Evolutionary conservation across 495 filamentous ascomycete genomes (phyloP), one percentile per base, ranked within the genome.

Genomic region (Glonium stellatum): DNA sequence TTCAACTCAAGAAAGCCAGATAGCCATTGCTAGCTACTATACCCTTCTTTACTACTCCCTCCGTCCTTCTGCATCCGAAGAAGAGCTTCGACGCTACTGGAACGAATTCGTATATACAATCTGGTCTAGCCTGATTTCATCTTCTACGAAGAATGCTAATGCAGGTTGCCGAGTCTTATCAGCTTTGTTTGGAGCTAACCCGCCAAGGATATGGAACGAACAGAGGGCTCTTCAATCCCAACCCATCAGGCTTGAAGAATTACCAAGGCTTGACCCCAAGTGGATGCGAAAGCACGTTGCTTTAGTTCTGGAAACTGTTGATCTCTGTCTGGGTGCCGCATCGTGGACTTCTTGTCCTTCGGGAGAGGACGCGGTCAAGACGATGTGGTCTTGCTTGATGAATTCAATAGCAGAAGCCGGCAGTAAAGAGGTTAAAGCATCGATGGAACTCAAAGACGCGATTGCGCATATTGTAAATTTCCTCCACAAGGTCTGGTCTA

Each of bases 351-450:
- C 79, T 1, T 69, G 71, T 18, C 61, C 71, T 9, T 42, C 48
- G 5, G 70, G 77, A 3, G 74, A 80, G 15, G 76, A 76, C 5
- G 66, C 75, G 5, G 77, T 83, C 25, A 77, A 76, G 37, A 69
- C 71, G 11, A 76, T 92, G 42, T 97, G 93, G 92, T 70, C 72
- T 11, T 78, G 74, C 49, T 81, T 96, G 27, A 79, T 86, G 15
- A 80, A 74, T 12, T 83, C 88, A 6, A 71, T 97, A 34, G 84
- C 85, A 4, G 79, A 85, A 54, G 92, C 93, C 0, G 88, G 88
- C 5, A 85, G 80, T 46, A 93, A 95, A 72, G 93, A 98, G 69
- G 85, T 98, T 57, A 96, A 90, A 64, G 87, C 92, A 12, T 89
- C 89, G 0, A 80, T 79, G 22, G 91, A 97, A 57, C 85, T 88